Conservation (phyloP, 805 yeast species). For the Cyberlindnera amylophila region DNA sequence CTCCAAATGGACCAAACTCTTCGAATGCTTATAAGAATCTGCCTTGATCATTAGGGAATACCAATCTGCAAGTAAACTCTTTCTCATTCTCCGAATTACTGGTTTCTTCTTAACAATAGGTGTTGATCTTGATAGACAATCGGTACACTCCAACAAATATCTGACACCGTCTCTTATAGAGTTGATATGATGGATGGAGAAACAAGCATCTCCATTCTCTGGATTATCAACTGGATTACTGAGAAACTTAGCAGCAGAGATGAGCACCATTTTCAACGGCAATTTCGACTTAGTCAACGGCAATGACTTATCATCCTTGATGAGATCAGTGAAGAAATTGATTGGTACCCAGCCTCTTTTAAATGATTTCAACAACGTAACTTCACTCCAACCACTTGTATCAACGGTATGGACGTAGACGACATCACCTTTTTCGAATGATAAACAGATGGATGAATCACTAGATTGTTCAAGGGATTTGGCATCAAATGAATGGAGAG, state of each 20-base stretch:
- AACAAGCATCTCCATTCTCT: slow-evolving; percentile 29
- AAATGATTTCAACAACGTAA: slow-evolving; percentile 58
- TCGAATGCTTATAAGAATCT: slow-evolving; percentile 65
- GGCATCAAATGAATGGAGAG: slow-evolving; percentile 57
- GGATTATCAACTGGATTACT: slow-evolving; percentile 55
- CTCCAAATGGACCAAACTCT: slow-evolving; percentile 53
- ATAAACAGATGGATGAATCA: slow-evolving; percentile 69
- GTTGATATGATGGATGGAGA: slow-evolving; percentile 39
- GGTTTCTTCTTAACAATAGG: slow-evolving; percentile 63
- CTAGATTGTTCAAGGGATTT: slow-evolving; percentile 56
- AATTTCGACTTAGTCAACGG: slow-evolving; percentile 47
- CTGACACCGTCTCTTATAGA: slow-evolving; percentile 73
- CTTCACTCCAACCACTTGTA: slow-evolving; percentile 87
- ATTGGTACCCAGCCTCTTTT: slow-evolving; percentile 84
- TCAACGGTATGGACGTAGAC: slow-evolving; percentile 78
- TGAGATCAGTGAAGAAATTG: slow-evolving; percentile 59
- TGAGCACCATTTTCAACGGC: slow-evolving; percentile 53
- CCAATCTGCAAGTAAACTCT: slow-evolving; percentile 75
- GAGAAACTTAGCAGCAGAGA: slow-evolving; percentile 63
- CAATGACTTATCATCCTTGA: slow-evolving; percentile 35
- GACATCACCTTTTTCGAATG: slow-evolving; percentile 64
- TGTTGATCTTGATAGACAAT: slow-evolving; percentile 71
- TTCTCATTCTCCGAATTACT: slow-evolving; percentile 58
- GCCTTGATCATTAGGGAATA: slow-evolving; percentile 73
- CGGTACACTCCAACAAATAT: slow-evolving; percentile 57